These are phyloP conservation scores for Nothophoma quercina DNA, from an alignment of 2,329 filamentous ascomycete genomes.

Conservation along the genomic window DNA sequence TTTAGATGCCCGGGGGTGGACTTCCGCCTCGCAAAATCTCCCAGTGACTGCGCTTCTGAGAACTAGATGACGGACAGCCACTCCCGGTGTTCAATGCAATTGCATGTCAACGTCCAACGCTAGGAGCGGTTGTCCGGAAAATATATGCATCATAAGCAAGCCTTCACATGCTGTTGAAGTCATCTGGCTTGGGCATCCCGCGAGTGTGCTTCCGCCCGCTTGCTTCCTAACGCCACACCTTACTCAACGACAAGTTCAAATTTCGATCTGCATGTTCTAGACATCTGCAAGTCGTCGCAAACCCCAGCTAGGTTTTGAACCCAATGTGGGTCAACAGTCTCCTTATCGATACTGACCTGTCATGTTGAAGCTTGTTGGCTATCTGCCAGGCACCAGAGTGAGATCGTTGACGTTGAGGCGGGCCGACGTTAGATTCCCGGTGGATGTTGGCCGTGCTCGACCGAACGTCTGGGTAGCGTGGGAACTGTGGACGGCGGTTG, in stretches of 20 bases:
- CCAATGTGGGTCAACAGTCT: slow-evolving; percentile 9
- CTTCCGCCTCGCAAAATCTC: not conserved
- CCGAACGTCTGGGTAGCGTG: slow-evolving; percentile 5
- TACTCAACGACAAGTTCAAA: slow-evolving; percentile 12
- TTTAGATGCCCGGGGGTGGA: not conserved
- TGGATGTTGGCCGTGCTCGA: slow-evolving; percentile 14
- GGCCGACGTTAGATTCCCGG: slow-evolving; percentile 14
- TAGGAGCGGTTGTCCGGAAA: not conserved
- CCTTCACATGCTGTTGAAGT: slow-evolving; percentile 9
- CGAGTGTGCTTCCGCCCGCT: slow-evolving; percentile 4
- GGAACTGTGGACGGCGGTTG: not conserved
- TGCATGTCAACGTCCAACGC: not conserved
- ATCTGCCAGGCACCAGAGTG: slow-evolving; percentile 2
- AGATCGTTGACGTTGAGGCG: slow-evolving; percentile 14
- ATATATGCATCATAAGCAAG: slow-evolving; percentile 5
- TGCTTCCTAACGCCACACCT: slow-evolving; percentile 10
- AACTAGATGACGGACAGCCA: not conserved
- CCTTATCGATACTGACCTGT: slow-evolving; percentile 17
- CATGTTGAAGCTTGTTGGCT: slow-evolving; percentile 2
- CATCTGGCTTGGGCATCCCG: not conserved
- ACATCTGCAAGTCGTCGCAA: slow-evolving; percentile 16
- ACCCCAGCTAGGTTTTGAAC: slow-evolving; percentile 13
- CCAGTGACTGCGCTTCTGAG: not conserved
- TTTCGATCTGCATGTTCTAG: slow-evolving; percentile 19
- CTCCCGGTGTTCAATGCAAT: not conserved